These are phyloP conservation scores for Serpula lacrymans DNA, from an alignment of 768 basidiomycete genomes.

Conservation along the genomic window DNA sequence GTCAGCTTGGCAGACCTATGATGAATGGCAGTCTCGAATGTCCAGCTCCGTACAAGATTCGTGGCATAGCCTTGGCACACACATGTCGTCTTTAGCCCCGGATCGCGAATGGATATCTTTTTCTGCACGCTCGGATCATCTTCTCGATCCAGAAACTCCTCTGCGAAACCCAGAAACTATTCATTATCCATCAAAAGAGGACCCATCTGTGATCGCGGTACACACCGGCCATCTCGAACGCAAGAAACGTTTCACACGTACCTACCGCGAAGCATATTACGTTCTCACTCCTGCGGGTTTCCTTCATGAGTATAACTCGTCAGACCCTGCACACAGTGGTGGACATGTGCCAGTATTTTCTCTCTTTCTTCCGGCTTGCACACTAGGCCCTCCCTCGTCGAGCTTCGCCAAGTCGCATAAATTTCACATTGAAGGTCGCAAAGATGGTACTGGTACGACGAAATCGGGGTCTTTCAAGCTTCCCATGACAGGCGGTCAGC, in stretches of 20 bases:
- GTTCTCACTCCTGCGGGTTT: constrained; percentile 95
- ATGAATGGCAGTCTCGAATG: constrained; percentile 90
- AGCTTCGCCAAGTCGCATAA: constrained; percentile 75
- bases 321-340: constrained; percentile 57
- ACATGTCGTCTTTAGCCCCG: constrained; percentile 77
- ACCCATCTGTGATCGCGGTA: constrained; percentile 79
- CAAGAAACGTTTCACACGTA: constrained; percentile 91
- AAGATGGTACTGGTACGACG: constrained; percentile 71
- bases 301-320: constrained; percentile 85
- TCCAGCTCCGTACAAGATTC: constrained; percentile 68
- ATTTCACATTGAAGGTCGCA: constrained; percentile 94
- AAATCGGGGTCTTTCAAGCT: constrained; percentile 53
- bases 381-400: constrained; percentile 85
- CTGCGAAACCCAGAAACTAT: constrained; percentile 75
- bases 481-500: constrained; percentile 37
- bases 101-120: constrained; percentile 97
- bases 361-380: constrained; percentile 92
- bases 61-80: constrained; percentile 63
- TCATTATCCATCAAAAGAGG: constrained; percentile 87
- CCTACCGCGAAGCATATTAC: constrained; percentile 84
- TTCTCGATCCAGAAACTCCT: constrained; percentile 96
- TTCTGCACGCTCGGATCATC: constrained; percentile 88
- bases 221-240: constrained; percentile 91
- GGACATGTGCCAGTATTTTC: constrained; percentile 69
- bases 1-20: constrained; percentile 95